Conservation (phyloP, 2,329 filamentous ascomycete genomes). For the Cercospora nicotianae region DNA sequence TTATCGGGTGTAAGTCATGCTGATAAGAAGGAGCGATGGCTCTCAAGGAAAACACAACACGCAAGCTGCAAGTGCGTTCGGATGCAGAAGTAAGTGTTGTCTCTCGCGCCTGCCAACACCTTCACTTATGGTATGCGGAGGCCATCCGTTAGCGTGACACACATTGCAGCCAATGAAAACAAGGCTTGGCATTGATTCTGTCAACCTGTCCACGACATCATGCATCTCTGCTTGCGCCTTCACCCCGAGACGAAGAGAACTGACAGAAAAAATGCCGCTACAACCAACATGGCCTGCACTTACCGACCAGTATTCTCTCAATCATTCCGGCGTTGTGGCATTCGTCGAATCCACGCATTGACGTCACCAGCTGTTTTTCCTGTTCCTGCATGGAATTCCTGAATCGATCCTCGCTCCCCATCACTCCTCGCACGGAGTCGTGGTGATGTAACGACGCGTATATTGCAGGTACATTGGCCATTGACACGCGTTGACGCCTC, state of each 20-base stretch:
- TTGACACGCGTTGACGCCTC: background rate
- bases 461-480: background rate
- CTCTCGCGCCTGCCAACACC: background rate
- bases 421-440: background rate
- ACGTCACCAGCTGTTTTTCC: background rate
- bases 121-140: background rate
- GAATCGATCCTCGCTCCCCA: background rate
- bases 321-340: background rate
- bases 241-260: background rate
- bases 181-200: background rate
- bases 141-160: background rate
- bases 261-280: background rate
- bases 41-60: background rate
- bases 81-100: background rate
- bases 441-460: constrained; percentile 5
- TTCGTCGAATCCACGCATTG: background rate
- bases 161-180: background rate
- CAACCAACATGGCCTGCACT: background rate
- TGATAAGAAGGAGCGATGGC: background rate
- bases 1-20: background rate
- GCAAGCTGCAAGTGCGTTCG: background rate
- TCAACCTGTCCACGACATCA: background rate
- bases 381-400: background rate
- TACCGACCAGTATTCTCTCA: background rate
- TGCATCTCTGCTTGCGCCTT: background rate